These are phyloP conservation scores for Porcisia hertigi DNA, from an alignment of 208 protist genomes.

Conservation along the genomic window DNA sequence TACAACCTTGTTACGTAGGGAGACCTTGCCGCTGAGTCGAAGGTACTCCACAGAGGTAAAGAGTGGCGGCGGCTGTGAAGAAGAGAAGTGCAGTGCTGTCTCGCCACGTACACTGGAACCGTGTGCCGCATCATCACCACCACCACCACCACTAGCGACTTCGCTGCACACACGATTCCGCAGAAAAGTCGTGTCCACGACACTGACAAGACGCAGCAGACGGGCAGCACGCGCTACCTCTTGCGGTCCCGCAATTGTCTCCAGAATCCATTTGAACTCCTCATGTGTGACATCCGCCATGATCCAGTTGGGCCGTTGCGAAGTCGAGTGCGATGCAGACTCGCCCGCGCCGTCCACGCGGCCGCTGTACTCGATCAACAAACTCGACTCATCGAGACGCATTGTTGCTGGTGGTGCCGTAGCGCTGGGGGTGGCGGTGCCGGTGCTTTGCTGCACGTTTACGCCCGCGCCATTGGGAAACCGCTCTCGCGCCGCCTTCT, in stretches of 20 bases:
- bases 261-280: slow-evolving; percentile 79
- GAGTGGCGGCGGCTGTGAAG: neutral
- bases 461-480: neutral
- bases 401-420: neutral
- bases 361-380: slow-evolving; percentile 5
- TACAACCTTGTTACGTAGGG: slow-evolving; percentile 57
- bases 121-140: neutral
- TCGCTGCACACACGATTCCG: slow-evolving; percentile 10
- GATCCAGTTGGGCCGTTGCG: slow-evolving; percentile 61
- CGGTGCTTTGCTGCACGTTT: neutral
- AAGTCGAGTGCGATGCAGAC: neutral
- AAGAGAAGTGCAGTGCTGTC: neutral
- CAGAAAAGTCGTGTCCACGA: slow-evolving; percentile 44
- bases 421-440: neutral
- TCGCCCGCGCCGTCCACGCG: neutral
- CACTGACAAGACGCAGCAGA: slow-evolving; percentile 46
- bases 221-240: slow-evolving; percentile 53
- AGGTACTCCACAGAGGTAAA: slow-evolving; percentile 33
- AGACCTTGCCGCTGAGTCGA: slow-evolving; percentile 32
- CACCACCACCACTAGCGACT: neutral
- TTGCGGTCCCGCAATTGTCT: slow-evolving; percentile 68
- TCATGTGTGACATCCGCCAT: slow-evolving; percentile 64
- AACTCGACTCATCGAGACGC: slow-evolving; percentile 12
- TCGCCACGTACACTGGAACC: neutral
- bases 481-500: slow-evolving; percentile 1